Percentiles rank a stretch among this genome's conserved stretches.
Evolutionary conservation across 768 basidiomycete genomes (phyloP).

Genomic region (Mycena venus): DNA sequence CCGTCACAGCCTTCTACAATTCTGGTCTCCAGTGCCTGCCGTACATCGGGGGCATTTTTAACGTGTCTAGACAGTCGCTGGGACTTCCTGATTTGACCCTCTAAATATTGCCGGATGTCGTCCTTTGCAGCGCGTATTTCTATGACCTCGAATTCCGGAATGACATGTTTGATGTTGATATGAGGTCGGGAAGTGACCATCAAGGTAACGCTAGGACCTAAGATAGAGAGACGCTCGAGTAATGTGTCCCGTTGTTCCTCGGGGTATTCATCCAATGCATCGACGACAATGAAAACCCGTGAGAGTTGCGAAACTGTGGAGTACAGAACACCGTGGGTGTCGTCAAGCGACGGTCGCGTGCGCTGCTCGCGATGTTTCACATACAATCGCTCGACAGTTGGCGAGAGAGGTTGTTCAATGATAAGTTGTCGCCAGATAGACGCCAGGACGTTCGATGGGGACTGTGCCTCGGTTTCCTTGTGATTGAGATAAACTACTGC

Average conservation of each 20-base stretch:
- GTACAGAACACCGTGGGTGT: background rate
- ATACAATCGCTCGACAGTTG: background rate
- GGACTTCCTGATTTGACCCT: background rate
- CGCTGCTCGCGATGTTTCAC: background rate
- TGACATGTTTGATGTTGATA: background rate
- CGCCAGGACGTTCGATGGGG: background rate
- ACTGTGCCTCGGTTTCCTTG: background rate
- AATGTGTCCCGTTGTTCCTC: background rate
- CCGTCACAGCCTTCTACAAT: background rate
- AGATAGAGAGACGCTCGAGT: background rate
- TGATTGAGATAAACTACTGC: background rate
- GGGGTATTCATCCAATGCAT: constrained; percentile 9
- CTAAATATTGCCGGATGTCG: background rate
- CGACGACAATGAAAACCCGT: background rate
- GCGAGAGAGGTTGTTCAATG: background rate
- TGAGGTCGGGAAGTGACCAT: constrained; percentile 1
- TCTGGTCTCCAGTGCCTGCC: background rate
- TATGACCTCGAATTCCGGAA: background rate
- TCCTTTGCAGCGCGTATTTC: background rate
- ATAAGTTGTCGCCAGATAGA: background rate
- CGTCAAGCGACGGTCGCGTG: background rate
- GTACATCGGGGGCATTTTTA: background rate
- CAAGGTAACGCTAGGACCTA: background rate
- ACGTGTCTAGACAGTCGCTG: background rate
- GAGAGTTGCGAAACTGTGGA: background rate